Percentiles rank a stretch among this genome's conserved stretches.
Conservation (phyloP, 441 rosid species). For the Populus hybrid region DNA sequence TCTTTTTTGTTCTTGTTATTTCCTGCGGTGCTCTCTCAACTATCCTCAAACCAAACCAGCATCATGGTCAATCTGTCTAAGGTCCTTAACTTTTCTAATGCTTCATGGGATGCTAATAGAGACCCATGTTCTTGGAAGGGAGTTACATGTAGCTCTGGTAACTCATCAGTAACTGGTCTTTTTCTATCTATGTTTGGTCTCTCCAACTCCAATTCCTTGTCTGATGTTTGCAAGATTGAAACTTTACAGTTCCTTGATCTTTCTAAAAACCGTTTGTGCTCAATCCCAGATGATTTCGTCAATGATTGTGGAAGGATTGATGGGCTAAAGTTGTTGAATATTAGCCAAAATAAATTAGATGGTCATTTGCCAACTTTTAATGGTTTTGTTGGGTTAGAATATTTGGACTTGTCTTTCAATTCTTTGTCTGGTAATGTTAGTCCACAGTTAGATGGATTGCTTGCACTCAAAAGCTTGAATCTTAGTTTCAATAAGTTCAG, state of each 20-base stretch:
- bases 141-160: conserved; percentile 38
- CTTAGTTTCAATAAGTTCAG: conserved; percentile 36
- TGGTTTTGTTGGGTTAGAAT: conserved; percentile 45
- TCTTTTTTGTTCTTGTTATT: conserved; percentile 26
- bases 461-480: conserved; percentile 41
- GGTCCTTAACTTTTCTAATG: conserved; percentile 20
- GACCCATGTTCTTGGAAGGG: conserved; percentile 61
- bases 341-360: conserved; percentile 40
- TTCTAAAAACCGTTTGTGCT: conserved; percentile 45
- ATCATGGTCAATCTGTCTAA: conserved; percentile 43
- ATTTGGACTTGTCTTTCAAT: conserved; percentile 61
- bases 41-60: conserved; percentile 37
- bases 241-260: conserved; percentile 54
- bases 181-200: conserved; percentile 41
- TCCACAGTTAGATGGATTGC: conserved; percentile 46
- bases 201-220: conserved; percentile 36
- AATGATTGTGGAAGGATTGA: conserved; percentile 35
- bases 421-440: conserved; percentile 22
- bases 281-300: conserved; percentile 46
- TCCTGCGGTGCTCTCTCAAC: conserved; percentile 30
- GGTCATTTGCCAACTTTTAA: conserved; percentile 45
- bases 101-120: conserved; percentile 32
- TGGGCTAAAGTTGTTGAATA: conserved; percentile 47
- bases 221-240: conserved; percentile 45
- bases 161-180: conserved; percentile 32